Conservation (phyloP, 2,329 filamentous ascomycete species). For the Orbilia brochopaga region DNA sequence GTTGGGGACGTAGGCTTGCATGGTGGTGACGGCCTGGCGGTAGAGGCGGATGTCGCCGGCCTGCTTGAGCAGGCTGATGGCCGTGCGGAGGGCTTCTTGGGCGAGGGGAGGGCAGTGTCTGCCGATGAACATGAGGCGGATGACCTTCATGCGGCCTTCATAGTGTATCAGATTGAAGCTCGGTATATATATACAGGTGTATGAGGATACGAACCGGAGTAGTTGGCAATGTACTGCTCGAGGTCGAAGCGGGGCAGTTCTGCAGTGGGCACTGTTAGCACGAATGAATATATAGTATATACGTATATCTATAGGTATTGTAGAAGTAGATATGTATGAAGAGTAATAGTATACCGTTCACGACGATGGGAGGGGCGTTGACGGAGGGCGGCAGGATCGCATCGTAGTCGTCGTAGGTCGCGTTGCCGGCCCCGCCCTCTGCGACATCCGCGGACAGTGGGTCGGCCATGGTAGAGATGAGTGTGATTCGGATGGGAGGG, state of each 20-base stretch:
- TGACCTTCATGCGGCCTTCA: conserved; percentile 43
- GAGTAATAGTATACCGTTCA: conserved; percentile 20
- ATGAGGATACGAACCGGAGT: conserved; percentile 67
- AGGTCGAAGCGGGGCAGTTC: conserved; percentile 87
- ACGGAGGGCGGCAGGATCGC: conserved; percentile 6
- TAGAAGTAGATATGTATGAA: background rate
- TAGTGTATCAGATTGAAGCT: background rate
- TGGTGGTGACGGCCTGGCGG: conserved; percentile 69
- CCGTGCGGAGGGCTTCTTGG: conserved; percentile 79
- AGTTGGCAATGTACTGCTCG: conserved; percentile 88
- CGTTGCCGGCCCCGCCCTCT: conserved; percentile 38
- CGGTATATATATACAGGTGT: background rate
- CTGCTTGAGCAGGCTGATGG: conserved; percentile 75
- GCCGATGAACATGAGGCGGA: conserved; percentile 79
- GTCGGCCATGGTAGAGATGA: conserved; percentile 27
- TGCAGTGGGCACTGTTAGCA: conserved; percentile 56
- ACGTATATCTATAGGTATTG: no score
- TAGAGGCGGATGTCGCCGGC: conserved; percentile 77
- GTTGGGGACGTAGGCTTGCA: conserved; percentile 69
- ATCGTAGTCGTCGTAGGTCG: conserved; percentile 37
- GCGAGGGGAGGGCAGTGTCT: conserved; percentile 75
- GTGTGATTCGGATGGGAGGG: no score
- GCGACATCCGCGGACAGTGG: conserved; percentile 32
- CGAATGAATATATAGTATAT: no score
- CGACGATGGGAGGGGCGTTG: conserved; percentile 16